Base-by-base conservation (phyloP, 2,329 filamentous ascomycete species). In the Calycina herbarum region DNA sequence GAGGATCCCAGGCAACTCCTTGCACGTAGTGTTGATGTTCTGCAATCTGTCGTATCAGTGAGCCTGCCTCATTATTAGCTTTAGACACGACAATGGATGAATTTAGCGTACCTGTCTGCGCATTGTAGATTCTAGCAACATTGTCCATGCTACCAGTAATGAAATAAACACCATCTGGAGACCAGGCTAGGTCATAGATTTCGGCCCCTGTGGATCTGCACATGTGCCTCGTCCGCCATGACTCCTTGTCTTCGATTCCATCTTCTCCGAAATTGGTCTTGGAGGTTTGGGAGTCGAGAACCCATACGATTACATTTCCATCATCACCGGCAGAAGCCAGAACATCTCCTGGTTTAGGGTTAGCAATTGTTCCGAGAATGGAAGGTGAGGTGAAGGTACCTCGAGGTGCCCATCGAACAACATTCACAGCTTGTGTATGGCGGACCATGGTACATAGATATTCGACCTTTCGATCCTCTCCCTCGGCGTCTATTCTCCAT, bases 141-240 rank as follows among this genome's bases (percentile, higher is more conserved):
- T 99, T 99, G 81, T 99, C 95, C 94, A 99, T 98, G 80, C 95
- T 98, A 48, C 95, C 95, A 29, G 96, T 97, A 73, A 99, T 97
- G 81, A 99, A 97, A 80, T 96, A 95, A 48, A 89, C 83, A 48
- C 92, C 93, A 78, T 99, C 95, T n/a, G 96, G 96, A 59, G 95
- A 98, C 96, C 95, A 99, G 61, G 95, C 95, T 65, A 99, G 82
- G 78, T 99, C 95, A 79, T 99, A 99, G 71, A 99, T 98, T 78
- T 99, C 95, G 11, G 94, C 93, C 42, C 94, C 94, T 68, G 91
- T 92, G 57, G 94, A 96, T 68, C 95, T 88, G 79, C 94, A 98
- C 95, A 98, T 98, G 77, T 97, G 93, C 80, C 96, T 98, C 68
- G 94, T 91, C 68, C 94, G 86, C 95, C 95, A 99, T 71, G 92